Base-by-base conservation (phyloP, 129 eudicot genomes). In the Oenanthe sinensis region DNA sequence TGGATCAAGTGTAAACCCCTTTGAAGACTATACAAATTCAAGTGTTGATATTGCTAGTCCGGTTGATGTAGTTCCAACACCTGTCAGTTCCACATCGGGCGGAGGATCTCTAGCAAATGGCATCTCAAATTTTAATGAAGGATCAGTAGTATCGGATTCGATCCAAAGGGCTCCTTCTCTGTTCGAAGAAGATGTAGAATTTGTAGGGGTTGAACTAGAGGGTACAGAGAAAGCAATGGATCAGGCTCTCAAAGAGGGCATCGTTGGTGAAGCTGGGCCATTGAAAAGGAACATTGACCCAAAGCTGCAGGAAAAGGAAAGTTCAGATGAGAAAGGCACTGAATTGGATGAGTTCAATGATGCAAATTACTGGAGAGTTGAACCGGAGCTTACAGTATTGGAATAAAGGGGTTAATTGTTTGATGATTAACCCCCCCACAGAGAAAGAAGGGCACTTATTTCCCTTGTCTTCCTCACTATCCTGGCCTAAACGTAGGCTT, bases 121-220 rank as follows among this genome's bases (percentile, higher is more conserved):
- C 54, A 75, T 81, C 28, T 67, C 70, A 44, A 82, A 82, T 78
- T 81, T 84, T 65, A 79, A 76, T 37, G 85, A n/a, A 0, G 71
- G 82, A 44, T 77, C 84, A 28, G 77, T 39, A 24, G 82, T 49
- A 55, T 77, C 80, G 19, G 87, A 83, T 44, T 72, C 85, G 5
- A 84, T 81, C 82, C 83, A 79, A 78, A 86, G 78, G 49, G 84
- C 76, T 75, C 89, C 88, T 12, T 89, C 94, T 76, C 85, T 89
- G 88, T 93, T 91, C 65, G 97, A 91, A 82, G 98, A 93, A 80
- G 98, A 93, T 83, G 97, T 91, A 50, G 98, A 93, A 87, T 93
- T 89, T 88, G 97, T 91, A 8, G 98, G 96, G 75, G 92, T 91
- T 79, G 98, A 89, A 85, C 52, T 76, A 22, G 98, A 91, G 79